Percentiles rank a stretch among this genome's conserved stretches.
phyloP scores from a whole-genome alignment of 1,284 basidiomycete species.

The Taiwanofungus camphoratus region DNA sequence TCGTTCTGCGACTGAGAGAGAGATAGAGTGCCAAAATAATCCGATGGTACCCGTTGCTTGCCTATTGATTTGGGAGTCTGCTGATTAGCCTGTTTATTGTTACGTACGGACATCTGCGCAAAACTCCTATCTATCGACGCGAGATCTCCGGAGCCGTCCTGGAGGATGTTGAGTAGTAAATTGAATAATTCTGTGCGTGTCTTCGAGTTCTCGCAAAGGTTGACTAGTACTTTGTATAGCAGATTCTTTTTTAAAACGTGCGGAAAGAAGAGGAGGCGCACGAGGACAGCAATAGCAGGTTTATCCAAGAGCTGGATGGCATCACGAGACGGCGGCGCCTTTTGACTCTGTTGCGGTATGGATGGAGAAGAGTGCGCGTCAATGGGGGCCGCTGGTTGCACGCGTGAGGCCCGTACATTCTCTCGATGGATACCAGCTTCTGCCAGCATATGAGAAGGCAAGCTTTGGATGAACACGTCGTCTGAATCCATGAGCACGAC shows the following conservation, averaged over 20 bases:
- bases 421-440: constrained; percentile 71
- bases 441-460: constrained; percentile 80
- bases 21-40: constrained; percentile 45
- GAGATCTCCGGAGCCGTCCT: constrained; percentile 92
- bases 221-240: constrained; percentile 88
- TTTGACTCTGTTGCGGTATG: constrained; percentile 37
- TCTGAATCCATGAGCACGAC: constrained; percentile 85
- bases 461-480: constrained; percentile 73
- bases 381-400: constrained; percentile 28
- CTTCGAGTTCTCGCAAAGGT: constrained; percentile 93
- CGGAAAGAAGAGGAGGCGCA: constrained; percentile 95
- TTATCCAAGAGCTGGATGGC: constrained; percentile 95
- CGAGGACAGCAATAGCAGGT: constrained; percentile 81
- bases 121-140: constrained; percentile 92
- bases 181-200: constrained; percentile 92
- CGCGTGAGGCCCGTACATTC: constrained; percentile 19
- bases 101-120: constrained; percentile 82
- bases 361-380: constrained; percentile 26
- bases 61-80: constrained; percentile 63
- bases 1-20: constrained; percentile 72
- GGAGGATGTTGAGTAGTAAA: constrained; percentile 85
- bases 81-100: constrained; percentile 47
- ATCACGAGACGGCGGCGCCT: constrained; percentile 62
- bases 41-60: constrained; percentile 57
- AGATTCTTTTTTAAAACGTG: constrained; percentile 83